Base-by-base conservation (phyloP, 495 filamentous ascomycete species). In the Penicillium turbatum region DNA sequence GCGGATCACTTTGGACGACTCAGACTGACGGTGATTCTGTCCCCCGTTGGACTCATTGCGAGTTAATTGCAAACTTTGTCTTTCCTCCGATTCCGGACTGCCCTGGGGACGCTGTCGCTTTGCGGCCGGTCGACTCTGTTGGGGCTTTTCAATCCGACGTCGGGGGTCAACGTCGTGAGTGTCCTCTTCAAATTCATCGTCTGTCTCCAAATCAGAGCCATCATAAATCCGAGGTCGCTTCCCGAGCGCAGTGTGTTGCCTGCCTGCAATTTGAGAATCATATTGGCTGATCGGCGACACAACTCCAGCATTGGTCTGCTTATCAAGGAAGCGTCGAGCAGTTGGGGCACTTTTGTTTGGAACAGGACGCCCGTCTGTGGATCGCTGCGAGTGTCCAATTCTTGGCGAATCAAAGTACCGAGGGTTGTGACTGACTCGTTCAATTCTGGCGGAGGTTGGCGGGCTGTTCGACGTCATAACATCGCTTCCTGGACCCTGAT, bases 391-490 rank as follows among this genome's bases (percentile, higher is more conserved):
- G 26, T 29, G 5, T 26, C 9, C 24, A 26, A 24, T 7, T 2
- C 45, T 19, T 0, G 59, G 48, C 13, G 54, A 53, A 34, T 53
- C 52, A 41, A 60, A 57, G 35, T 31, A 57, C 24, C 32, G 37
- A 21, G 50, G 37, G 7, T 51, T 39, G 48, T 57, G 54, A 54
- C 60, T 65, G 7, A 65, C 51, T 21, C 56, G 48, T 10, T 54
- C 56, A 12, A 59, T 63, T 15, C 63, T 36, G 6, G 57, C 56
- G 11, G 63, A 65, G 13, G 51, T 52, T 1, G 55, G 54, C 6
- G 63, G 63, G 26, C 60, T 65, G 7, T 50, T 57, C 9, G 63
- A 65, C 35, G 43, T 48, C 17, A 51, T 31, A 5, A 55, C 26
- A 29, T 43, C 57, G 21, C 35, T 21, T 21, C 48, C 41, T 9